Base-by-base conservation (phyloP, 441 rosid species). In the Melastoma candidum region DNA sequence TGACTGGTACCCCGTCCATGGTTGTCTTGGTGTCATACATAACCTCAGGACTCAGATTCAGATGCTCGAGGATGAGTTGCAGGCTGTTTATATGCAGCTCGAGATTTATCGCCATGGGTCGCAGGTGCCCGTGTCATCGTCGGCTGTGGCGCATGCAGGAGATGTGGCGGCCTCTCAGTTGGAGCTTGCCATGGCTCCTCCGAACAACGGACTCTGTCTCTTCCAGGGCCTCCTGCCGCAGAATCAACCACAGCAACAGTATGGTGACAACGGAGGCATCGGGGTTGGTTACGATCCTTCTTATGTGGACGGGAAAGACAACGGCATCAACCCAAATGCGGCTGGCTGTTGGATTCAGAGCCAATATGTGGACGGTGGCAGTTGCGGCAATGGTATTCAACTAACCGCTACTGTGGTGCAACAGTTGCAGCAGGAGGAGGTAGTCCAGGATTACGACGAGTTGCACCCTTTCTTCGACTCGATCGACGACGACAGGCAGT, bases 151-250 rank as follows among this genome's bases (percentile, higher is more conserved):
- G 5, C 48, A 68, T 24, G 26, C 70, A 0, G 87, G 80, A 7
- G 75, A 75, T 22, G 73, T 73, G 7, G 22, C 22, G 22, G 69
- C 90, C 11, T 85, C 96, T 0, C 95, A 83, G 46, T 68, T 89
- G 10, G 84, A 86, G 44, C 56, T 93, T 2, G 97, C 81, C 26
- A 86, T 88, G 98, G 85, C 84, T 0, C 81, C 85, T 1, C 84
- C 90, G 1, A 60, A 48, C 25, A 74, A 72, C 53, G 52, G 2
- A 14, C 70, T 72, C 24, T 26, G 71, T 11, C 65, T 78, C 50
- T 67, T 80, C 58, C 63, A 68, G 51, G 67, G 64, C 12, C 2
- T 65, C 58, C 59, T 68, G 12, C 32, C 36, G 41, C 41, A 32
- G 41, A 32, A 4, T 3, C 8, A 36, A 11, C 5, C 58, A 2